A percentile compares a stretch with the other conserved stretches of the same genome.
Conservation (phyloP, 2,329 filamentous ascomycete genomes). For the Celoporthe dispersa region DNA sequence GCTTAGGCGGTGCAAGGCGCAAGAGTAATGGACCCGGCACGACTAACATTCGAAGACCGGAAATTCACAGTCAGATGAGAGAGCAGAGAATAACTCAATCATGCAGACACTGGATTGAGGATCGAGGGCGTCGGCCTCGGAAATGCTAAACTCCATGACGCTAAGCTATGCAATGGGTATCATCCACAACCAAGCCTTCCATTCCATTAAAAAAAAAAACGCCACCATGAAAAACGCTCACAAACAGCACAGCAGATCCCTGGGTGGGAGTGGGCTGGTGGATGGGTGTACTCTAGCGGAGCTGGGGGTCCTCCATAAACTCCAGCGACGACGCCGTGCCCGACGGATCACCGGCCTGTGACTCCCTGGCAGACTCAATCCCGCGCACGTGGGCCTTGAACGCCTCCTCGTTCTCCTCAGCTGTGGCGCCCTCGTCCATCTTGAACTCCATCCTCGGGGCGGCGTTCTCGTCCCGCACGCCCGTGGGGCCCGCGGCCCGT, state of each 20-base stretch:
- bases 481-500: slow-evolving; percentile 41
- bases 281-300: slow-evolving; percentile 14
- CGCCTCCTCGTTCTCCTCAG: slow-evolving; percentile 41
- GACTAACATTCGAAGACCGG: no score
- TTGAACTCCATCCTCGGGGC: slow-evolving; percentile 33
- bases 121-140: slow-evolving; percentile 1
- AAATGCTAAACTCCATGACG: not conserved
- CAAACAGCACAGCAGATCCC: not conserved
- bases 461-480: slow-evolving; percentile 39
- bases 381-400: slow-evolving; percentile 38
- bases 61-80: no score
- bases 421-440: slow-evolving; percentile 38
- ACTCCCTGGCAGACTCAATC: slow-evolving; percentile 32
- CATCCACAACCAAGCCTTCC: slow-evolving; percentile 14
- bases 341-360: slow-evolving; percentile 13
- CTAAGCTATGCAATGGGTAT: slow-evolving; percentile 16
- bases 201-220: not conserved
- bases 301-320: slow-evolving; percentile 28
- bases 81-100: no score
- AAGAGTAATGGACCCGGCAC: no score
- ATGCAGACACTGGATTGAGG: not conserved
- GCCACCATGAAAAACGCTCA: not conserved
- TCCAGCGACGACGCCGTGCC: slow-evolving; percentile 32
- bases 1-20: no score
- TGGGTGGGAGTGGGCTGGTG: no score